Conservation (phyloP, 805 yeast genomes). For the Candida dajiaensis region DNA sequence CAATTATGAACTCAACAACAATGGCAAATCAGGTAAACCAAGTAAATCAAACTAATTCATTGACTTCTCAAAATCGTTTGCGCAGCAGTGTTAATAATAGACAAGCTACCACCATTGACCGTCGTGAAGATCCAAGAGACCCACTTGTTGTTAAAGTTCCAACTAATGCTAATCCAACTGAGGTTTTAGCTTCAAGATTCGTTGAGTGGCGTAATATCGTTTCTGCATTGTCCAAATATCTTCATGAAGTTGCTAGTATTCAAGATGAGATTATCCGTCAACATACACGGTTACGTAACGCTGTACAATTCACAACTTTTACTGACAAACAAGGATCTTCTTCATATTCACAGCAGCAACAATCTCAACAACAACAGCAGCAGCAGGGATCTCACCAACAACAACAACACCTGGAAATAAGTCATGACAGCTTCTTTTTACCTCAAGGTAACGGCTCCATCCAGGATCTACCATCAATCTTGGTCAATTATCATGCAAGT, state of each 20-base stretch:
- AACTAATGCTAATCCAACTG: slow-evolving; percentile 72
- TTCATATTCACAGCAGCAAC: not conserved
- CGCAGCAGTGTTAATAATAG: slow-evolving; percentile 11
- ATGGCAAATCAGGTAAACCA: too few relatives aligned
- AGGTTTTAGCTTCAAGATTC: slow-evolving; percentile 75
- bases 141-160: slow-evolving; percentile 49
- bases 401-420: slow-evolving; percentile 12
- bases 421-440: slow-evolving; percentile 45
- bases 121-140: slow-evolving; percentile 36
- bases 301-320: slow-evolving; percentile 45
- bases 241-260: slow-evolving; percentile 74
- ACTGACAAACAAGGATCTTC: slow-evolving; percentile 1
- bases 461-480: slow-evolving; percentile 71
- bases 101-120: slow-evolving; percentile 3
- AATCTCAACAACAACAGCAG: not conserved
- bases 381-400: slow-evolving; percentile 14
- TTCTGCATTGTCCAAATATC: slow-evolving; percentile 65
- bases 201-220: slow-evolving; percentile 81
- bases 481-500: slow-evolving; percentile 59
- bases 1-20: too few relatives aligned
- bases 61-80: not conserved
- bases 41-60: not conserved
- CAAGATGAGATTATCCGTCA: slow-evolving; percentile 87
- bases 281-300: slow-evolving; percentile 74
- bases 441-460: slow-evolving; percentile 78